Conservation (phyloP, 2,329 filamentous ascomycete genomes). For the Penicillium sclerotigenum region DNA sequence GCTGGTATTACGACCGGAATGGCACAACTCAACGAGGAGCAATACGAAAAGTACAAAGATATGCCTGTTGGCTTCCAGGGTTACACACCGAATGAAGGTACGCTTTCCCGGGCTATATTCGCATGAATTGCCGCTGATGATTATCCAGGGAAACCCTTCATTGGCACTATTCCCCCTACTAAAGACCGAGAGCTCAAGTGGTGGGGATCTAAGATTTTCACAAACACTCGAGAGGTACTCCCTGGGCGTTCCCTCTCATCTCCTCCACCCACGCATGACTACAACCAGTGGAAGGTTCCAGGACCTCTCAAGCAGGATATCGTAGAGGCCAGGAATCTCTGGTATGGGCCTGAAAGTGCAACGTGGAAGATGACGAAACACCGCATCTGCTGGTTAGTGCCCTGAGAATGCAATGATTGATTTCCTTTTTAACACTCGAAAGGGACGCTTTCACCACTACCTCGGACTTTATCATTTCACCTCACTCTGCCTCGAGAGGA, state of each 20-base stretch:
- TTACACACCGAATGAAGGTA: slow-evolving; percentile 39
- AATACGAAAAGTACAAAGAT: slow-evolving; percentile 36
- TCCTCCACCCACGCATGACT: slow-evolving; percentile 54
- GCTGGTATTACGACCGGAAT: slow-evolving; percentile 49
- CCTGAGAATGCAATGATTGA: background rate
- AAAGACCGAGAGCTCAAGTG: slow-evolving; percentile 50
- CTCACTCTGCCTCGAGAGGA: slow-evolving; percentile 41
- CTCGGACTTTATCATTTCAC: slow-evolving; percentile 51
- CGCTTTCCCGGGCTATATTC: background rate
- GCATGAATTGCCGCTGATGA: slow-evolving; percentile 13
- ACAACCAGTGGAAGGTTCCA: slow-evolving; percentile 62
- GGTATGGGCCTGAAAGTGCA: slow-evolving; percentile 57
- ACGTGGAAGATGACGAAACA: slow-evolving; percentile 60
- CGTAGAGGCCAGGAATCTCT: slow-evolving; percentile 54
- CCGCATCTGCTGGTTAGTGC: slow-evolving; percentile 63
- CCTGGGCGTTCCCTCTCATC: slow-evolving; percentile 56
- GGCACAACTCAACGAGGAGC: slow-evolving; percentile 44
- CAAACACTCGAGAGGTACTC: slow-evolving; percentile 52
- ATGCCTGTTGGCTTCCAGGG: slow-evolving; percentile 49
- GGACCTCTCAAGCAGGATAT: slow-evolving; percentile 58
- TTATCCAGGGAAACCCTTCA: slow-evolving; percentile 50
- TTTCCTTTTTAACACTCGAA: background rate
- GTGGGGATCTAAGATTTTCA: slow-evolving; percentile 62
- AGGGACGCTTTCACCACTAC: slow-evolving; percentile 65
- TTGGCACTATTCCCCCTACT: slow-evolving; percentile 58